A percentile compares a stretch with the other conserved stretches of the same genome.
These are phyloP conservation scores for Jackrogersella minutella DNA, from an alignment of 495 filamentous ascomycete genomes.

Conservation along the genomic window DNA sequence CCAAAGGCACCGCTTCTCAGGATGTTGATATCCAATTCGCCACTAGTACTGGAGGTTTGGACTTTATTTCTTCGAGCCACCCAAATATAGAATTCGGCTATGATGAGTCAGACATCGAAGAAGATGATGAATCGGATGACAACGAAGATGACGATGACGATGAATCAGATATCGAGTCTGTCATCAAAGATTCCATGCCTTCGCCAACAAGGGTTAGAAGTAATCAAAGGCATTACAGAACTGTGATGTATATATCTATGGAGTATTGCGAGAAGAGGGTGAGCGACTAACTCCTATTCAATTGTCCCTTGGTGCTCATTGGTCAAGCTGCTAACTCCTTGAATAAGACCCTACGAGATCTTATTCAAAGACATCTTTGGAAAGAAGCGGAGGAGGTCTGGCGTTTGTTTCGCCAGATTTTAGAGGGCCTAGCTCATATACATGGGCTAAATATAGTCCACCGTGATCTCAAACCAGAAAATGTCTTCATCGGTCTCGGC, in stretches of 20 bases:
- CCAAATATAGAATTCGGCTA: conserved; percentile 81
- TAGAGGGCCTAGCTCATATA: conserved; percentile 90
- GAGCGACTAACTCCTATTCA: conserved; percentile 40
- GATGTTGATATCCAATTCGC: conserved; percentile 65
- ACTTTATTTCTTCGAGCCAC: conserved; percentile 91
- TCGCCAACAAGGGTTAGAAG: conserved; percentile 47
- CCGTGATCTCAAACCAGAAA: conserved; percentile 97
- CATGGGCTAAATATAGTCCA: conserved; percentile 93
- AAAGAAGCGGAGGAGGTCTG: conserved; percentile 79
- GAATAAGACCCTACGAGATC: conserved; percentile 81
- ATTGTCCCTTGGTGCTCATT: not conserved
- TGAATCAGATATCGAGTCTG: conserved; percentile 41
- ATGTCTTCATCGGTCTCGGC: conserved; percentile 79
- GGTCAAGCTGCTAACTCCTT: not conserved
- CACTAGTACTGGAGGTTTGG: conserved; percentile 80
- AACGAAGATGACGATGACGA: conserved; percentile 56
- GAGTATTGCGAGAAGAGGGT: conserved; percentile 95
- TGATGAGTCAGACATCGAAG: conserved; percentile 68
- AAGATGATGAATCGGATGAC: conserved; percentile 51
- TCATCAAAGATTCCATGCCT: conserved; percentile 27
- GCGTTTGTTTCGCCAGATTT: conserved; percentile 89
- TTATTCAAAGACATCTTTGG: conserved; percentile 79
- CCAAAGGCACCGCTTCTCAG: conserved; percentile 45
- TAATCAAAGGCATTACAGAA: conserved; percentile 46
- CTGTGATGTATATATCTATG: conserved; percentile 71